Conservation (phyloP, 139 green algal species). For the Deuterostichococcus epilithicus region DNA sequence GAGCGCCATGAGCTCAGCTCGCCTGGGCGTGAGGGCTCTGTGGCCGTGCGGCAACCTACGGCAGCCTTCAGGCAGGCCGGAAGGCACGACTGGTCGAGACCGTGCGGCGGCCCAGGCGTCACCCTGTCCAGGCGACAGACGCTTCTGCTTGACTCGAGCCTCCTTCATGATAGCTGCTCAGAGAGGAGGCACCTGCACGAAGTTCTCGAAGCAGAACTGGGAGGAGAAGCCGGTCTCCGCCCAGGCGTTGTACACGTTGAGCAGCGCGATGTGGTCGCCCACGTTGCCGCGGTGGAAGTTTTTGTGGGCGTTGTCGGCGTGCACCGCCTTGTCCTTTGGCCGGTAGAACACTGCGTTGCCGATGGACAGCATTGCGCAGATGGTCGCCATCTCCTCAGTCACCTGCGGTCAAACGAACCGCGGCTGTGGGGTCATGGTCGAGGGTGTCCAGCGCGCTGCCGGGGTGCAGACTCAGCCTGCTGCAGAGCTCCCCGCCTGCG, state of each 20-base stretch:
- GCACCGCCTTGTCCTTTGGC: conserved; percentile 93
- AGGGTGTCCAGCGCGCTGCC: no score
- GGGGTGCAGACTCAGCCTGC: no score
- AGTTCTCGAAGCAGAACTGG: conserved; percentile 98
- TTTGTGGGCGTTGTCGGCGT: conserved; percentile 90
- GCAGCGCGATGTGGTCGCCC: conserved; percentile 93
- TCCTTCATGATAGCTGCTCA: neutral
- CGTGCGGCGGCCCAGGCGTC: no score
- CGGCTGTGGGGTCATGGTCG: no score
- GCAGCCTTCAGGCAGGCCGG: no score
- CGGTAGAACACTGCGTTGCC: conserved; percentile 93
- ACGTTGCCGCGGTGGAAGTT: conserved; percentile 82
- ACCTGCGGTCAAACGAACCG: no score
- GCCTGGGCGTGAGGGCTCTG: no score
- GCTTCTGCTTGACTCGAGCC: no score
- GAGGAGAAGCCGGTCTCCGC: conserved; percentile 82
- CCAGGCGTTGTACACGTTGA: conserved; percentile 86
- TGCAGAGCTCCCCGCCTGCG: no score
- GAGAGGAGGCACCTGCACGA: conserved; percentile 64
- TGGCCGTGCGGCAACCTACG: no score
- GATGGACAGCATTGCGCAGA: conserved; percentile 91
- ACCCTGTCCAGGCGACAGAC: no score
- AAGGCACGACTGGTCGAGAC: no score
- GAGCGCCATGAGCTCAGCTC: neutral
- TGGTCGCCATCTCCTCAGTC: conserved; percentile 78